phyloP scores from a whole-genome alignment of 805 yeast genomes.

The Clavispora phyllophila region DNA sequence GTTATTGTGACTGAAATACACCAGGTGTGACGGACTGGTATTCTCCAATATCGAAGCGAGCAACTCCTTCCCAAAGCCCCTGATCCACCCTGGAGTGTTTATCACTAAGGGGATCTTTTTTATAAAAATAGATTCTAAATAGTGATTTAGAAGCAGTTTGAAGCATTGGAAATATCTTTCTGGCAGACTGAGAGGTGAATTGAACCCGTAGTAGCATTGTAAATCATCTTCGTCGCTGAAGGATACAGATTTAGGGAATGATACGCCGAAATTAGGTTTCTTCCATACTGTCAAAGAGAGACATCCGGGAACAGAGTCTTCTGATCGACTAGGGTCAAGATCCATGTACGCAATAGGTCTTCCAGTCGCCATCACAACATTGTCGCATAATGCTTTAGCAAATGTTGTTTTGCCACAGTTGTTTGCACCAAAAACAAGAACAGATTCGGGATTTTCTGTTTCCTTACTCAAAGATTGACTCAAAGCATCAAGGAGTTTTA shows the following conservation, averaged over 20 bases:
- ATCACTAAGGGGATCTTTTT: constrained; percentile 45
- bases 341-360: constrained; percentile 53
- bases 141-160: constrained; percentile 34
- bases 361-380: constrained; percentile 26
- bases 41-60: constrained; percentile 42
- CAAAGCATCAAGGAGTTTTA: neutral
- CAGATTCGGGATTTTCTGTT: constrained; percentile 15
- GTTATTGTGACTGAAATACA: constrained; percentile 38
- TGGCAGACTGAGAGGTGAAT: constrained; percentile 67
- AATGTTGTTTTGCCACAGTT: constrained; percentile 82
- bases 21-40: constrained; percentile 51
- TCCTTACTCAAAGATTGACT: constrained; percentile 3
- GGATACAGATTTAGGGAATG: constrained; percentile 16
- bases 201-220: constrained; percentile 53
- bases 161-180: constrained; percentile 43
- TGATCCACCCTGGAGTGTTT: constrained; percentile 89
- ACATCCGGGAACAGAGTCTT: constrained; percentile 66
- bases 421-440: constrained; percentile 58
- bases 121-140: constrained; percentile 12
- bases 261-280: constrained; percentile 25
- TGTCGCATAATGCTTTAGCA: constrained; percentile 49
- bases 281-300: constrained; percentile 46
- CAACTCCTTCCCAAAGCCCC: constrained; percentile 75
- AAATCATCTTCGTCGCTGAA: constrained; percentile 6
- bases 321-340: constrained; percentile 88